Base-by-base conservation (phyloP, 176 grass and related monocot genomes). In the Oryza officinalis region DNA sequence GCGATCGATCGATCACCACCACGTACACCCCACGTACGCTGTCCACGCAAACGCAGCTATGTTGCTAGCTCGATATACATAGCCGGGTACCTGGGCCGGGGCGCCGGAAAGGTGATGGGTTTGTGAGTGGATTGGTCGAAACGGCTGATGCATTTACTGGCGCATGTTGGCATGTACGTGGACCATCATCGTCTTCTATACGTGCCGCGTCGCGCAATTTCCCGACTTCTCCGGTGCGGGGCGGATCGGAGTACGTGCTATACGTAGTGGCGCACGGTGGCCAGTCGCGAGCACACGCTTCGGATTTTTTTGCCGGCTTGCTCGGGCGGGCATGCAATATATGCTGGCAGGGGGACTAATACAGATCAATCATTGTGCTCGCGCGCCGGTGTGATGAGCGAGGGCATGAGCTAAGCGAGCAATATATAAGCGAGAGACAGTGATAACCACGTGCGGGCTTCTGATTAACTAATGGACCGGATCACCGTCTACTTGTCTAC, bases 221-320 rank as follows among this genome's bases (percentile, higher is more conserved):
- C 9, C 25, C 60, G 22, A 0, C 9, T 33, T 27, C 10, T 45
- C 33, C 47, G 33, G 38, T 38, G 69, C 46, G 30, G 30, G 8
- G 77, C 78, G 66, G 5, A 23, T 72, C 69, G 40, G 40, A 11
- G 3, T 38, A 38, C 30, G 30, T 30, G 2, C 30, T n/a, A 2
- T 30, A 30, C 37, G 37, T 70, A 83, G 80, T 88, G 86, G 66
- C 0, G 77, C 82, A 75, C 23, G 25, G 47, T 67, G 87, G 12
- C 40, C 70, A 20, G 82, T 70, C 82, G 63, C 63, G 64, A 27
- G 8, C 76, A 49, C 28, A 61, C n/a, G 71, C 50, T 22, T 43
- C 63, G 15, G 76, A 20, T 69, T 79, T 66, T 43, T 66, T 46
- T 41, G 35, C 68, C 59, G 60, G 68, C 35, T 10, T 70, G 35